A percentile compares a stretch with the other conserved stretches of the same genome.
Evolutionary conservation across 495 filamentous ascomycete species (phyloP).

Genomic region (Pyronema domesticum): DNA sequence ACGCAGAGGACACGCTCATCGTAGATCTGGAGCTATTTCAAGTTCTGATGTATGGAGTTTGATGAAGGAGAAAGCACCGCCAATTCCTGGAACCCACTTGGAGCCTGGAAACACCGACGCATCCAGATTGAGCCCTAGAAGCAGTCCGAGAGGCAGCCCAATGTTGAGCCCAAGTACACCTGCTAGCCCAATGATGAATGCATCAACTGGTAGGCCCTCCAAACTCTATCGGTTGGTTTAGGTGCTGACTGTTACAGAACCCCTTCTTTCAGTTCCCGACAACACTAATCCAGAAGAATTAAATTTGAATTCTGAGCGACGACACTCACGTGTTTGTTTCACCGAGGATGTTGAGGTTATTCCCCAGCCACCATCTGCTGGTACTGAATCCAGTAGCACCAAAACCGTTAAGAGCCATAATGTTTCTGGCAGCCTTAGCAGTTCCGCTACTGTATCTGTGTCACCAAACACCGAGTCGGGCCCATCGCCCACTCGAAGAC

Average conservation of each 20-base stretch:
- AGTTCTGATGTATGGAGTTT: constrained; percentile 25
- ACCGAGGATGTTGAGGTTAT: constrained; percentile 20
- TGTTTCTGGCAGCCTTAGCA: constrained; percentile 10
- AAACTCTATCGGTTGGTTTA: neutral
- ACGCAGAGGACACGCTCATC: constrained; percentile 24
- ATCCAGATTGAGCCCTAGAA: neutral
- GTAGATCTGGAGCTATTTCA: constrained; percentile 25
- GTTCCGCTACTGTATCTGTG: constrained; percentile 4
- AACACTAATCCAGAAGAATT: neutral
- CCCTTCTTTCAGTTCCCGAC: neutral
- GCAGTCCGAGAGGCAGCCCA: constrained; percentile 8
- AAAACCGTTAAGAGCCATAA: constrained; percentile 6
- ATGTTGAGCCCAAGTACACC: constrained; percentile 21
- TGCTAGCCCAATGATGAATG: constrained; percentile 10
- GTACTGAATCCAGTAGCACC: constrained; percentile 9
- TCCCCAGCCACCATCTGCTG: constrained; percentile 13
- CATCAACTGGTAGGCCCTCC: neutral
- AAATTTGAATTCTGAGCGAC: neutral
- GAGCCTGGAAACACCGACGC: neutral
- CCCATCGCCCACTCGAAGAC: constrained; percentile 14
- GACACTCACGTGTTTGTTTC: constrained; percentile 15
- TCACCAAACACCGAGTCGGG: constrained; percentile 4
- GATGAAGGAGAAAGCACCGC: constrained; percentile 13
- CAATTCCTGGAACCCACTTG: neutral
- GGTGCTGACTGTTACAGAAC: neutral